Evolutionary conservation across 148 eudicot species (phyloP).

Genomic region (Linanthus parryae): DNA sequence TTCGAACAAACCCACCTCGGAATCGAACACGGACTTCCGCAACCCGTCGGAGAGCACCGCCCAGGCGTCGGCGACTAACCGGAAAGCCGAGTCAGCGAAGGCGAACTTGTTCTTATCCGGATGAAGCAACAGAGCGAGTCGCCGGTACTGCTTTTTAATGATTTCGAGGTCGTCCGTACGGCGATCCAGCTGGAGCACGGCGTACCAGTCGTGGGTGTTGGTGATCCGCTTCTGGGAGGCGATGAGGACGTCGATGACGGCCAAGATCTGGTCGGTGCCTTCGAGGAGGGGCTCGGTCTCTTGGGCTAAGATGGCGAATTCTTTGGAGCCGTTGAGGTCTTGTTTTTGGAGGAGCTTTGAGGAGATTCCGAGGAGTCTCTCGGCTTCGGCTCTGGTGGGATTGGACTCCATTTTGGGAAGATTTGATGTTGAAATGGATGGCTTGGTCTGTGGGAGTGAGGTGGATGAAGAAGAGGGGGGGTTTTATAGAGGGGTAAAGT

Average conservation of each 20-base stretch:
- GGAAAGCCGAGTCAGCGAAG: slow-evolving; percentile 60
- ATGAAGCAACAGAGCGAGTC: slow-evolving; percentile 71
- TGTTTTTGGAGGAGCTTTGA: slow-evolving; percentile 59
- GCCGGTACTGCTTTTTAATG: slow-evolving; percentile 63
- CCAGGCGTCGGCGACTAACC: slow-evolving; percentile 84
- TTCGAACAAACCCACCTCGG: slow-evolving; percentile 30
- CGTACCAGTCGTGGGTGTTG: background rate
- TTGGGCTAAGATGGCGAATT: slow-evolving; percentile 79
- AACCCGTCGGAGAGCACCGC: slow-evolving; percentile 40
- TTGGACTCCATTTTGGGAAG: slow-evolving; percentile 4
- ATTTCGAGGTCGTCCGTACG: slow-evolving; percentile 28
- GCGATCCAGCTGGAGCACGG: slow-evolving; percentile 5
- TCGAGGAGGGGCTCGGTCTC: slow-evolving; percentile 73
- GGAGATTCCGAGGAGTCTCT: slow-evolving; percentile 58
- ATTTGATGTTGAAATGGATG: background rate
- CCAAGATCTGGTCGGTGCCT: slow-evolving; percentile 89
- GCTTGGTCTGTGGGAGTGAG: too few relatives aligned
- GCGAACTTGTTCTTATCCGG: slow-evolving; percentile 74
- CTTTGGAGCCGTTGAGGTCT: slow-evolving; percentile 59
- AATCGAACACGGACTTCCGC: slow-evolving; percentile 33
- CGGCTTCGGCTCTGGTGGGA: slow-evolving; percentile 45
- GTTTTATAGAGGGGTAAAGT: too few relatives aligned
- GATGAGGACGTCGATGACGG: slow-evolving; percentile 66
- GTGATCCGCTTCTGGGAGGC: slow-evolving; percentile 26
- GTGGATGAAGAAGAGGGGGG: too few relatives aligned